phyloP scores from a whole-genome alignment of 441 rosid genomes.

The Lepidium campestre region DNA sequence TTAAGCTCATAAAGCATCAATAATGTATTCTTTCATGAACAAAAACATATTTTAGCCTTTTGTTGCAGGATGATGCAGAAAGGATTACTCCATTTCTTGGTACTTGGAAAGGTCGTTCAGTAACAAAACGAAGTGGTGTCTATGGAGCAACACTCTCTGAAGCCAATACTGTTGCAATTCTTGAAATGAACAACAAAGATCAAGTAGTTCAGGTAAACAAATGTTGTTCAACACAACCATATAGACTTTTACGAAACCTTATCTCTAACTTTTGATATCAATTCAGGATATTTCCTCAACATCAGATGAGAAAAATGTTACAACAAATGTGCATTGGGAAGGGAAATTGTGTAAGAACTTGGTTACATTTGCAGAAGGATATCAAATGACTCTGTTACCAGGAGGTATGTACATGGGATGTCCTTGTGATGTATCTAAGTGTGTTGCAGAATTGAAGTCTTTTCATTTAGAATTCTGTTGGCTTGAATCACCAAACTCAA shows the following conservation, averaged over 20 bases:
- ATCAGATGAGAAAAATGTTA: conserved; percentile 28
- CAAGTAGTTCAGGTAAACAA: conserved; percentile 58
- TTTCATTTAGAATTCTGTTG: conserved; percentile 91
- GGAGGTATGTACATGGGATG: conserved; percentile 94
- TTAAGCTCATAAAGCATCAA: neutral
- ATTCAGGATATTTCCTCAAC: conserved; percentile 53
- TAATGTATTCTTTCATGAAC: neutral
- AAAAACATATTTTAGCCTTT: neutral
- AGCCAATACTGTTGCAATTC: conserved; percentile 51
- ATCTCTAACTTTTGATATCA: neutral
- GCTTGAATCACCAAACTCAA: conserved; percentile 60
- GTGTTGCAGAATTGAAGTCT: conserved; percentile 58
- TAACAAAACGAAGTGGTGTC: conserved; percentile 80
- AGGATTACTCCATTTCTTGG: conserved; percentile 74
- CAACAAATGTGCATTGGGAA: conserved; percentile 58
- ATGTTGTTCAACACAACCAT: neutral
- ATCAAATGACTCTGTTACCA: conserved; percentile 61
- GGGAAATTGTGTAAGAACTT: conserved; percentile 51
- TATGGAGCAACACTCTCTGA: conserved; percentile 80
- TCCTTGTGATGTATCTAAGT: conserved; percentile 59
- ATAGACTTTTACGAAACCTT: neutral
- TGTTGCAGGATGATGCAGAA: conserved; percentile 39
- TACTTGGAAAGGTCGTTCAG: conserved; percentile 78
- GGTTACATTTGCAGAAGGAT: conserved; percentile 65
- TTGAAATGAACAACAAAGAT: conserved; percentile 60